phyloP scores from a whole-genome alignment of 1,284 basidiomycete species.

The Ustilago trichophora region DNA sequence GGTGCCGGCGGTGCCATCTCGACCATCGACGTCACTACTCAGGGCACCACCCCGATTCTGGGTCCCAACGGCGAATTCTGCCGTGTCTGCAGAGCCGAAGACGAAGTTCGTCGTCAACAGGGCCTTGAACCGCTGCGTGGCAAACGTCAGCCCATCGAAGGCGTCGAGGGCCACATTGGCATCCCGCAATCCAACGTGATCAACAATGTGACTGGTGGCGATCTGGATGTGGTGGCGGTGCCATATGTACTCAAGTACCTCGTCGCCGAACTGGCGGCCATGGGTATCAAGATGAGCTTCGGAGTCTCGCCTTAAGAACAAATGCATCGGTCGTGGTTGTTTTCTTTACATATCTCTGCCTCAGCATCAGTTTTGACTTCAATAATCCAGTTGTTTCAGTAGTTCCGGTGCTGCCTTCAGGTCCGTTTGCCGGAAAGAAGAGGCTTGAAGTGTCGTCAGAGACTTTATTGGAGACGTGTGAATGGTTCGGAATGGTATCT shows the following conservation, averaged over 20 bases:
- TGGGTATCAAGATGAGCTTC: conserved; percentile 71
- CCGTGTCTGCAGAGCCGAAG: conserved; percentile 57
- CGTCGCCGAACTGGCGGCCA: conserved; percentile 72
- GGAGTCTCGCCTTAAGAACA: conserved; percentile 35
- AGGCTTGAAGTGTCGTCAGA: too few relatives aligned
- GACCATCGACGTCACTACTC: conserved; percentile 34
- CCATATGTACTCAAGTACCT: conserved; percentile 79
- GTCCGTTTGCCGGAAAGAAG: too few relatives aligned
- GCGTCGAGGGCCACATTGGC: conserved; percentile 39
- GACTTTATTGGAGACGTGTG: too few relatives aligned
- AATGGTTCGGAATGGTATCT: too few relatives aligned
- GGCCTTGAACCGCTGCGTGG: conserved; percentile 38
- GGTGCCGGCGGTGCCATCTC: conserved; percentile 25
- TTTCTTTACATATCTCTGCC: too few relatives aligned
- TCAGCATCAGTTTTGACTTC: too few relatives aligned
- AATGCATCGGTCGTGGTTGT: too few relatives aligned
- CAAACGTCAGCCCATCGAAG: conserved; percentile 34
- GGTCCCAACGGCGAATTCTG: conserved; percentile 65
- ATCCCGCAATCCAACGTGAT: conserved; percentile 49
- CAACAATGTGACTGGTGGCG: conserved; percentile 46
- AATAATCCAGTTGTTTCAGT: too few relatives aligned
- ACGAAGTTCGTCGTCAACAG: conserved; percentile 34
- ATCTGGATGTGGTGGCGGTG: conserved; percentile 73
- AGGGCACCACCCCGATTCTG: conserved; percentile 32
- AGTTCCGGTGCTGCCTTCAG: too few relatives aligned